Evolutionary conservation across 2,329 filamentous ascomycete genomes (phyloP), one percentile per base, ranked within the genome.

Genomic region (Sarocladiaceae sp.): DNA sequence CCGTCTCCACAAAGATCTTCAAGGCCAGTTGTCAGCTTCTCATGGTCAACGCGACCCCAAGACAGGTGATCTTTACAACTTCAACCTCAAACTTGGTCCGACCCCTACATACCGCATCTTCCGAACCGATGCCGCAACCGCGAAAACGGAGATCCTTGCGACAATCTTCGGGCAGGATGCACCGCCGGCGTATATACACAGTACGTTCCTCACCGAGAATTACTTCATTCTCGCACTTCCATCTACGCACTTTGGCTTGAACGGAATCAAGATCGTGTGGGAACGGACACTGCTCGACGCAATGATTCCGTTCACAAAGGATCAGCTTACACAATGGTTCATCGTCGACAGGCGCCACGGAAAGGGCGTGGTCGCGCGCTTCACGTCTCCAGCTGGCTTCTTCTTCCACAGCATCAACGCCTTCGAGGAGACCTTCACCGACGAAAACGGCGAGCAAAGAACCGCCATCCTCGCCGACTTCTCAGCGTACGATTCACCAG

Each of bases 321-420:
- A 69, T 1, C 74, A 75, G 20, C 72, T 75, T 35, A 83, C 82
- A 33, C 79, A 69, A 25, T 95, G 90, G 90, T 82, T 88, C 56
- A 80, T 95, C 0, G 67, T 95, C 17, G 88, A 94, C 63, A 81
- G 89, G 1, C 73, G 64, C 3, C 67, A 73, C 2, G 78, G 75
- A 3, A 74, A 75, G 46, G 88, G 89, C 0, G 70, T 94, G 0
- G 76, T 94, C 0, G 85, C 82, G 7, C 80, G 76, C 2, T 92
- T 87, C 60, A 78, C 84, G 17, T 86, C 81, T 15, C 76, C 80
- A 0, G 78, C 87, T 0, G 84, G 84, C 44, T 95, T 92, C 72
- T 86, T 83, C 66, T 95, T 95, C 66, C 90, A 96, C 67, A 82
- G 80, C 0, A 73, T 90, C 62, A 95, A 95, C 58, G 80, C 88